phyloP scores from a whole-genome alignment of 2,329 filamentous ascomycete species.

The Salinomyces thailandicus region DNA sequence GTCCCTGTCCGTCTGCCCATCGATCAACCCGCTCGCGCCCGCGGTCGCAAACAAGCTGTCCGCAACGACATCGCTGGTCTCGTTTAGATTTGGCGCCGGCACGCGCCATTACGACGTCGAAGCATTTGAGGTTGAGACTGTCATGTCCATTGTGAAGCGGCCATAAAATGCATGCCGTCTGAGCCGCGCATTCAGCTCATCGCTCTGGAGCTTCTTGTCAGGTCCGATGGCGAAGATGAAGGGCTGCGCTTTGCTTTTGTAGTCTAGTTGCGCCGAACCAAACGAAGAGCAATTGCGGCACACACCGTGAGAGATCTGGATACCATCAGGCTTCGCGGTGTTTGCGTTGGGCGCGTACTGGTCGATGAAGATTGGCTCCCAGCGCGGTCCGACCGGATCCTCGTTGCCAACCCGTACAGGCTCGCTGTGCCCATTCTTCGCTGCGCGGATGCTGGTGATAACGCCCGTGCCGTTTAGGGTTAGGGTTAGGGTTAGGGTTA shows the following conservation, averaged over 20 bases:
- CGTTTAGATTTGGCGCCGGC: slow-evolving; percentile 24
- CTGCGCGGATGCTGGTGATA: slow-evolving; percentile 28
- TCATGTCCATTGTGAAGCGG: slow-evolving; percentile 33
- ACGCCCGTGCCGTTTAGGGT: slow-evolving; percentile 11
- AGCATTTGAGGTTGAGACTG: slow-evolving; percentile 23
- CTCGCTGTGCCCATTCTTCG: slow-evolving; percentile 25
- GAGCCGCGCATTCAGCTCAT: slow-evolving; percentile 26
- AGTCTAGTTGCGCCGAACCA: slow-evolving; percentile 27
- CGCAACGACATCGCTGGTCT: slow-evolving; percentile 15
- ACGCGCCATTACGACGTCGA: slow-evolving; percentile 23
- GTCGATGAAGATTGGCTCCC: slow-evolving; percentile 13
- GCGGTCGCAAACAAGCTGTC: slow-evolving; percentile 10
- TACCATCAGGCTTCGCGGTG: slow-evolving; percentile 16
- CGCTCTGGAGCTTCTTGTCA: slow-evolving; percentile 18
- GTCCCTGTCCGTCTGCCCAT: slow-evolving; percentile 8
- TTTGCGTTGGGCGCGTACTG: slow-evolving; percentile 23
- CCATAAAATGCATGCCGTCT: slow-evolving; percentile 30
- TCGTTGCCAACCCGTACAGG: slow-evolving; percentile 21
- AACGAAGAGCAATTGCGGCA: slow-evolving; percentile 32
- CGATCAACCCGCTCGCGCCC: slow-evolving; percentile 24
- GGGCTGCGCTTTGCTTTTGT: slow-evolving; percentile 22
- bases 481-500: slow-evolving; percentile 2
- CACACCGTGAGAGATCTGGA: slow-evolving; percentile 25
- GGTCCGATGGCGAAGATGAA: slow-evolving; percentile 36
- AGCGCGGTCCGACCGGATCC: slow-evolving; percentile 9